Evolutionary conservation across 208 protist genomes (phyloP), one percentile per base, ranked within the genome.

Genomic region (Borovskyia barvae): DNA sequence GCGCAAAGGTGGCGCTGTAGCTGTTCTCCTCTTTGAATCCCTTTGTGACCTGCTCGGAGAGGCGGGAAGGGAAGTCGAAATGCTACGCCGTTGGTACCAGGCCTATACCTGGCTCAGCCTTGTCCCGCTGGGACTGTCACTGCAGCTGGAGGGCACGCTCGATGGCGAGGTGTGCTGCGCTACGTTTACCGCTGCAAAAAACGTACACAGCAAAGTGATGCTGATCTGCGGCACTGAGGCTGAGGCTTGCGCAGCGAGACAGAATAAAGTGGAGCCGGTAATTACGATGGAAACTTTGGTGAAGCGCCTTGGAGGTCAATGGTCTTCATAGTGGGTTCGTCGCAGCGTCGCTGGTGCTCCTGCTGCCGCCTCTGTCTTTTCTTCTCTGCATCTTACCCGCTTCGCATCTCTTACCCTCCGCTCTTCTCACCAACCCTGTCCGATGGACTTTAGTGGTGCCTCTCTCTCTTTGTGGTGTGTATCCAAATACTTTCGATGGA

Each of bases 91-190:
- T 11, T 92, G 85, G 85, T 41, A 71, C 3, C 30, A 45, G 19
- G 36, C 55, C 17, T 52, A 82, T 52, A 52, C 46, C 15, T 94
- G 88, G 88, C 60, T 90, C 11, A 51, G 62, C 0, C 29, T 82
- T 9, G 54, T 92, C 11, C 84, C 88, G 3, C 63, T 90, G 35
- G 77, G 77, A 3, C 56, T 88, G 11, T 79, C 88, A 15, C 54
- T 85, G 25, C 81, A 85, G 39, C 61, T 94, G 1, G 28, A 53
- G 8, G 71, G 71, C 9, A 17, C 15, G 4, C 54, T 46, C 9
- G 47, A 33, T 19, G 52, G 69, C 32, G 67, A 77, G 2, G 60
- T 95, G 35, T 88, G 64, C 49, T 90, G 69, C 54, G 60, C 15
- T 46, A 41, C 30, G 53, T 91, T 49, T 60, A 50, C 12, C 29